Evolutionary conservation across 2,329 filamentous ascomycete genomes (phyloP).

Genomic region (Thelonectria blattea): DNA sequence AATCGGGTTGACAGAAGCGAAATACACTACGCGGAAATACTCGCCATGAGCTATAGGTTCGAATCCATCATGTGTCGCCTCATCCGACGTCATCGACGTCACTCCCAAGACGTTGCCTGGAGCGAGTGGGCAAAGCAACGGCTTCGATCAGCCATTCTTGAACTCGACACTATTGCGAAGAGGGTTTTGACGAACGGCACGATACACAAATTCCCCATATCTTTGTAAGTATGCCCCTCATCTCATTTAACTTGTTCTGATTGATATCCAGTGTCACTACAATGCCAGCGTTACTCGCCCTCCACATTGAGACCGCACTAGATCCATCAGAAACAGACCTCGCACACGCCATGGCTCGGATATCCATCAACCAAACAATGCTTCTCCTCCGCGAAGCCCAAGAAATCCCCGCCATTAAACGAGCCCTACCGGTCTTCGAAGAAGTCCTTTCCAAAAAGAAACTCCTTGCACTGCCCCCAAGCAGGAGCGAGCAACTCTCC

Average conservation of each 20-base stretch:
- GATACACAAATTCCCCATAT: constrained; percentile 5
- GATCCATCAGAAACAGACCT: constrained; percentile 16
- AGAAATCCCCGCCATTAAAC: constrained; percentile 12
- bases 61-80: constrained; percentile 27
- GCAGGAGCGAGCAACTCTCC: not conserved
- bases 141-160: constrained; percentile 17
- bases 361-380: constrained; percentile 18
- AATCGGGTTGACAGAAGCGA: not conserved
- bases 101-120: not conserved
- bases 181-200: constrained; percentile 12
- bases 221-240: constrained; percentile 16
- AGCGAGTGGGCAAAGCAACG: constrained; percentile 23
- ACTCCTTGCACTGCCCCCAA: not conserved
- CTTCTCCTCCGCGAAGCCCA: constrained; percentile 3
- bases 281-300: constrained; percentile 12
- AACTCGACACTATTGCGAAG: constrained; percentile 21
- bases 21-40: constrained; percentile 8
- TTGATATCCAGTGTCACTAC: constrained; percentile 6
- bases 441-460: constrained; percentile 17
- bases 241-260: not conserved
- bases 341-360: constrained; percentile 10
- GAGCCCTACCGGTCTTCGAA: constrained; percentile 15
- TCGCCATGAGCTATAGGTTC: constrained; percentile 23
- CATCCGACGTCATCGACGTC: constrained; percentile 17
- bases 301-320: constrained; percentile 16